A percentile compares a stretch with the other conserved stretches of the same genome.
phyloP scores from a whole-genome alignment of 441 rosid species.

The Breynia disticha region DNA sequence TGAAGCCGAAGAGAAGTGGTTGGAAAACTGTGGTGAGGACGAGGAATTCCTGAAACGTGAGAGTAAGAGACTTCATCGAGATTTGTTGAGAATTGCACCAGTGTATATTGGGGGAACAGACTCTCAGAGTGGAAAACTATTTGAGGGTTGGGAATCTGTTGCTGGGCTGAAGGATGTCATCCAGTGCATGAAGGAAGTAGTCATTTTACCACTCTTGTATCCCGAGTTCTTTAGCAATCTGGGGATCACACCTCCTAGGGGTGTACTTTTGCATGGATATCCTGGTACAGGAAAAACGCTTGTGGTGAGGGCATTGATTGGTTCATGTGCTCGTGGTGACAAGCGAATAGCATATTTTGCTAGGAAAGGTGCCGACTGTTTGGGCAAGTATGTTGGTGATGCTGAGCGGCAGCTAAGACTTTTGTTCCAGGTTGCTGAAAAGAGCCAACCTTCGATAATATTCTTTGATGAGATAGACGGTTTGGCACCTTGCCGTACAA shows the following conservation, averaged over 20 bases:
- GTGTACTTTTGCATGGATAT: conserved; percentile 94
- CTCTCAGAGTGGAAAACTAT: conserved; percentile 45
- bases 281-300: conserved; percentile 99
- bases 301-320: conserved; percentile 91
- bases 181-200: conserved; percentile 94
- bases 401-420: conserved; percentile 98
- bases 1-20: conserved; percentile 97
- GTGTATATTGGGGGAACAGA: conserved; percentile 83
- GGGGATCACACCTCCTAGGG: conserved; percentile 94
- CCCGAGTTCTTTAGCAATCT: conserved; percentile 88
- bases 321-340: conserved; percentile 91
- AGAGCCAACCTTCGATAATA: conserved; percentile 91
- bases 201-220: conserved; percentile 83
- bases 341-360: conserved; percentile 95
- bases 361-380: conserved; percentile 97
- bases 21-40: conserved; percentile 98
- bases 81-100: conserved; percentile 90
- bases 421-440: conserved; percentile 98
- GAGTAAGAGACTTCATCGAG: conserved; percentile 89
- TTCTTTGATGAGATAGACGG: conserved; percentile 99
- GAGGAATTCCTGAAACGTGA: conserved; percentile 98
- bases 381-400: conserved; percentile 99
- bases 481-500: conserved; percentile 80
- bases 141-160: conserved; percentile 97
- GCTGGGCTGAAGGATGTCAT: conserved; percentile 95